Evolutionary conservation across 2,329 filamentous ascomycete genomes (phyloP).

Genomic region (Trichophyton mentagrophytes): DNA sequence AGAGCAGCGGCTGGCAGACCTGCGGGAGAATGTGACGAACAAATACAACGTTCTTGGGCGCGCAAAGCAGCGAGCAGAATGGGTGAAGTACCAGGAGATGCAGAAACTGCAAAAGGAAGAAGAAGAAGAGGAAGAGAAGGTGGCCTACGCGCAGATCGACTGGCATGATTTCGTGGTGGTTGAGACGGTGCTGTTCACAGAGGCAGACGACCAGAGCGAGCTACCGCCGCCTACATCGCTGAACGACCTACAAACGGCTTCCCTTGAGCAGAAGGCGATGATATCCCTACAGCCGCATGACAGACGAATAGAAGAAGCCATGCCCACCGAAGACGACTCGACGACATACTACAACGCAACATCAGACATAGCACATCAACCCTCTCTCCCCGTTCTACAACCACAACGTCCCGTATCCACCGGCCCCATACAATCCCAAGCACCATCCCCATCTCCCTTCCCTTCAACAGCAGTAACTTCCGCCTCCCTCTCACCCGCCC

Average conservation of each 20-base stretch:
- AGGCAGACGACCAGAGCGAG: constrained; percentile 71
- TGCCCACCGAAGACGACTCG: constrained; percentile 60
- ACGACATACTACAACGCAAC: constrained; percentile 41
- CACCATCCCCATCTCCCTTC: constrained; percentile 22
- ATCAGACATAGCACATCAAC: constrained; percentile 22
- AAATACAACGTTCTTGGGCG: constrained; percentile 67
- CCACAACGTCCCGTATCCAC: constrained; percentile 39
- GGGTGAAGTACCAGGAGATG: constrained; percentile 67
- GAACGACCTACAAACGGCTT: constrained; percentile 84
- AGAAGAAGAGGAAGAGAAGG: constrained; percentile 66
- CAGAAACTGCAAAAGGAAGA: constrained; percentile 85
- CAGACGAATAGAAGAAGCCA: constrained; percentile 84
- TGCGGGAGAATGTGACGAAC: constrained; percentile 63
- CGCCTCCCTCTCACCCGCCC: constrained; percentile 29
- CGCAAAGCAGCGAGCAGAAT: constrained; percentile 76
- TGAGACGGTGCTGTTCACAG: constrained; percentile 85
- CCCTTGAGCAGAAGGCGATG: constrained; percentile 85
- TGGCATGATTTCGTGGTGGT: constrained; percentile 97
- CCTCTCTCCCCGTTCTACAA: constrained; percentile 34
- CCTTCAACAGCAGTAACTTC: constrained; percentile 46
- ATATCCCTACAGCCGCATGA: constrained; percentile 66
- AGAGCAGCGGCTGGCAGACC: constrained; percentile 56
- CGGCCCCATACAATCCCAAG: constrained; percentile 15
- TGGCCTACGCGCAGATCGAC: constrained; percentile 73
- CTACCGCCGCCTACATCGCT: constrained; percentile 81